Percentiles rank a stretch among this genome's conserved stretches.
Conservation (phyloP, 805 yeast species). For the Yarrowia sp. region DNA sequence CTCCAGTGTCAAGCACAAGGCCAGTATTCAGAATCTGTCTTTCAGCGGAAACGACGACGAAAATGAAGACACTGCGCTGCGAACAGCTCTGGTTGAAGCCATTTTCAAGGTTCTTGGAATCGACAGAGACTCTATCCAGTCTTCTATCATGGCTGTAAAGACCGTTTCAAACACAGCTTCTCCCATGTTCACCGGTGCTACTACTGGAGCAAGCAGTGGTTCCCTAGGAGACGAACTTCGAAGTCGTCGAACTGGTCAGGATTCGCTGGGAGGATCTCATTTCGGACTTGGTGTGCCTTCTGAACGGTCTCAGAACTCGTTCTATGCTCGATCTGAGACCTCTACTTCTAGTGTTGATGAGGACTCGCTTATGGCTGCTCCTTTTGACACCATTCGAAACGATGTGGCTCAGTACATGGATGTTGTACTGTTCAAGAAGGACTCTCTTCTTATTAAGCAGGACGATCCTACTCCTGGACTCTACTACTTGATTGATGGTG, state of each 20-base stretch:
- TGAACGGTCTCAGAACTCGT: not conserved
- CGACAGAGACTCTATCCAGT: conserved; percentile 36
- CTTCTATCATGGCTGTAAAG: conserved; percentile 3
- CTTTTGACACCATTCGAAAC: conserved; percentile 31
- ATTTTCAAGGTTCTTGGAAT: conserved; percentile 69
- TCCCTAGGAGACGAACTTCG: conserved; percentile 11
- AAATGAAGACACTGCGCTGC: conserved; percentile 62
- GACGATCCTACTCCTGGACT: conserved; percentile 69
- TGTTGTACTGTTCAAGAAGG: conserved; percentile 51
- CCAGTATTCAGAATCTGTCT: not conserved
- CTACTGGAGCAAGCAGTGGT: not conserved
- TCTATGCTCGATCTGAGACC: conserved; percentile 2
- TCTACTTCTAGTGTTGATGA: not conserved
- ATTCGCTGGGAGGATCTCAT: not conserved
- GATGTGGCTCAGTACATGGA: conserved; percentile 46
- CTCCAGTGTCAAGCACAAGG: not conserved
- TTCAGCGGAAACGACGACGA: conserved; percentile 49
- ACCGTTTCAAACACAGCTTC: conserved; percentile 13
- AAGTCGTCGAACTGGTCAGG: conserved; percentile 13
- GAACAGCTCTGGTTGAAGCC: conserved; percentile 66
- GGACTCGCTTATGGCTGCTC: conserved; percentile 35
- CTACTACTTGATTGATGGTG: conserved; percentile 76
- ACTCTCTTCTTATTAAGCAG: conserved; percentile 57
- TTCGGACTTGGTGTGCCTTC: not conserved
- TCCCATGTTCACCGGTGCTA: conserved; percentile 15